Conservation (phyloP, 345 rosid species). For the Brassica incana region DNA sequence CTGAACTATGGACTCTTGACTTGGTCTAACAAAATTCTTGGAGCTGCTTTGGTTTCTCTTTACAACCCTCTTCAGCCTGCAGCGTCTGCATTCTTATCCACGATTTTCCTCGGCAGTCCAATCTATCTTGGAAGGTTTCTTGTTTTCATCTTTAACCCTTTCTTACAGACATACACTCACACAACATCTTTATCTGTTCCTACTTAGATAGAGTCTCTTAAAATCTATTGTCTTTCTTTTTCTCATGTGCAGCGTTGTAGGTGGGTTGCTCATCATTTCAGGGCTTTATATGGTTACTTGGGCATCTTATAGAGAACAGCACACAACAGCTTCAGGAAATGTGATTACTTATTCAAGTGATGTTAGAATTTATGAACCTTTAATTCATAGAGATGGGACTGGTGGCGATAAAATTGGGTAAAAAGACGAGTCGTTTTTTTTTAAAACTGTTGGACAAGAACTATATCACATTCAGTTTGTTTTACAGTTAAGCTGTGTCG, state of each 20-base stretch:
- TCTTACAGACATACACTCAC: not conserved
- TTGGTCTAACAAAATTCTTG: constrained; percentile 94
- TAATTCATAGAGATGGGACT: constrained; percentile 48
- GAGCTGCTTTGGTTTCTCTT: constrained; percentile 90
- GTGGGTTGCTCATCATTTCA: constrained; percentile 72
- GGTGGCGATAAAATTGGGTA: constrained; percentile 21
- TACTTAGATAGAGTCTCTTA: not conserved
- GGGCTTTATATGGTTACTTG: constrained; percentile 92
- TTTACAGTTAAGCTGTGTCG: not conserved
- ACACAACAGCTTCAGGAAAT: constrained; percentile 27
- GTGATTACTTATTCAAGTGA: constrained; percentile 33
- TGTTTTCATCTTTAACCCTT: constrained; percentile 4
- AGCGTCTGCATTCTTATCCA: constrained; percentile 72
- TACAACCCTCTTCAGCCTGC: constrained; percentile 98
- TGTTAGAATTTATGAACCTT: constrained; percentile 49
- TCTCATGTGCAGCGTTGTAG: constrained; percentile 56
- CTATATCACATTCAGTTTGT: not conserved
- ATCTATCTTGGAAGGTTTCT: constrained; percentile 87
- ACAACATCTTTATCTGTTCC: not conserved
- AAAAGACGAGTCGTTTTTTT: constrained; percentile 36
- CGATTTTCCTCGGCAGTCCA: constrained; percentile 83
- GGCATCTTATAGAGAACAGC: constrained; percentile 70
- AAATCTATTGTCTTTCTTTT: not conserved
- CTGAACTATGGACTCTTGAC: constrained; percentile 86
- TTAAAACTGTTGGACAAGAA: constrained; percentile 7